Evolutionary conservation across 495 filamentous ascomycete species (phyloP), one percentile per base, ranked within the genome.

Genomic region (Penicillium canariense): DNA sequence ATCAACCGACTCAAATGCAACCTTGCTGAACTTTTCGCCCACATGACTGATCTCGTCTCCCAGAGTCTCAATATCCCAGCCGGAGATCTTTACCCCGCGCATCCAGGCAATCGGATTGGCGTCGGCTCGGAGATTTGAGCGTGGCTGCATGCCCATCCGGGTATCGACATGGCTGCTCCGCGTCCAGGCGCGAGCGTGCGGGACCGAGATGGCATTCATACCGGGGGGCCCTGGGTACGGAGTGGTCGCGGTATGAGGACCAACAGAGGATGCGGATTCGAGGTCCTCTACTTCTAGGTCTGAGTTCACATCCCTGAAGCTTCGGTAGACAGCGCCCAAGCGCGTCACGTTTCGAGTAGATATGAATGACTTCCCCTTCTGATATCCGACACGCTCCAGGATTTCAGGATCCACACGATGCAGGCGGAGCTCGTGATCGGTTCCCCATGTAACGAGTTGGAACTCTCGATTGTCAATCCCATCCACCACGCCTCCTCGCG

Each of bases 361-460:
- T 40, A 79, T 79, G 36, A 84, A 79, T 14, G 81, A 76, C 17
- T 80, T 78, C 2, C 89, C 89, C 59, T 85, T 87, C 17, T 83
- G 72, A 63, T 91, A 88, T 3, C 93, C 93, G n/a, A 96, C 86
- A 7, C 81, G 76, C 56, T 83, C 73, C 3, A 94, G 71, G 27
- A 83, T 71, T 31, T 86, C 72, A 6, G 81, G 70, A 25, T 88
- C 82, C 5, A 91, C 82, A 47, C 82, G 83, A 62, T 96, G 91
- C 35, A 97, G 76, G 15, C 87, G 84, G 46, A 97, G 79, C 58
- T 90, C 78, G 54, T 86, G 85, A 65, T 97, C 93, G 39, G 86
- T 86, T 18, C 91, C 90, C 92, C 92, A 97, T 3, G 91, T 90
- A 5, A 97, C 89, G 18, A 97, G 72, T 68, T 97, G 92, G 55